These are phyloP conservation scores for Cucumis sativus DNA, from an alignment of 306 rosid genomes.

Conservation along the genomic window DNA sequence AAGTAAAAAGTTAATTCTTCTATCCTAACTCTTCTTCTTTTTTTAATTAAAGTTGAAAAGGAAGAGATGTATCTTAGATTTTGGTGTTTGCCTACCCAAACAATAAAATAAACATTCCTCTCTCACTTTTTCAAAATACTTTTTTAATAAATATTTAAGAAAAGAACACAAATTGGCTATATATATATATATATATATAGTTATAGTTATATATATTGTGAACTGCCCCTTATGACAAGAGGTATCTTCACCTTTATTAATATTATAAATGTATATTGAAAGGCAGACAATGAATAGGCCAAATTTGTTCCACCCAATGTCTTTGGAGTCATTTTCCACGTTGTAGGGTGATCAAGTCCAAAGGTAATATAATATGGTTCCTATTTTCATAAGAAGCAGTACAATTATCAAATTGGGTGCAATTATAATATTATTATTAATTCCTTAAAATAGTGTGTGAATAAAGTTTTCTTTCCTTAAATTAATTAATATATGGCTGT, in stretches of 20 bases:
- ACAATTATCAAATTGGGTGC: not conserved
- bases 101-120: not conserved
- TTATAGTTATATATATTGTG: not conserved
- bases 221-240: not conserved
- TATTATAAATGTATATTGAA: not conserved
- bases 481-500: not conserved
- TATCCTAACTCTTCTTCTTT: not conserved
- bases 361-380: not conserved
- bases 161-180: not conserved
- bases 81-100: not conserved
- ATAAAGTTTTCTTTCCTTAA: not conserved
- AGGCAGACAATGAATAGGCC: not conserved
- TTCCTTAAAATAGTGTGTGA: not conserved
- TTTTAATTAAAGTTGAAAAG: not conserved
- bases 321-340: not conserved
- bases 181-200: no score
- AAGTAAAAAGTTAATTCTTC: not conserved
- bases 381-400: not conserved
- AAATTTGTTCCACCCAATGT: not conserved
- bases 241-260: not conserved
- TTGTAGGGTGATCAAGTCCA: not conserved
- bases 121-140: not conserved
- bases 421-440: no score
- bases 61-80: not conserved
- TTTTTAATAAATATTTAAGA: not conserved